Evolutionary conservation across 2,329 filamentous ascomycete genomes (phyloP).

Genomic region (Neofusicoccum cordaticola): DNA sequence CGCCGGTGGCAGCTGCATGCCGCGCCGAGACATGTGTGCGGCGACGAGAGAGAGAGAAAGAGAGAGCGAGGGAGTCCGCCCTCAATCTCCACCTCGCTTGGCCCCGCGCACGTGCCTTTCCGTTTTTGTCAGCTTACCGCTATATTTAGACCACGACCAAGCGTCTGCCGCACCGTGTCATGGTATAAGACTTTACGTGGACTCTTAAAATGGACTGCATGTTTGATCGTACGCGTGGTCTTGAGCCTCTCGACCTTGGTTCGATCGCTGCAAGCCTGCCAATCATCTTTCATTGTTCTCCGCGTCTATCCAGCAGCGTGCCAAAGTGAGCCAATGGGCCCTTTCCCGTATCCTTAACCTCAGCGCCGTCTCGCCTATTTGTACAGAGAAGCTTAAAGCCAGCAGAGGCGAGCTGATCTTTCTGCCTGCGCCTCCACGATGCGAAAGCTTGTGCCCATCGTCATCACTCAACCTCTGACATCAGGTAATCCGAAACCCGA

Average conservation of each 20-base stretch:
- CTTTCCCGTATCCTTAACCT: too few species aligned
- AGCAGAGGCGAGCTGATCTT: conserved; percentile 21
- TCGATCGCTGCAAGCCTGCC: too few species aligned
- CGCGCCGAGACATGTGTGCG: too few species aligned
- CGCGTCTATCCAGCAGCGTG: too few species aligned
- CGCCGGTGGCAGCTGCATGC: too few species aligned
- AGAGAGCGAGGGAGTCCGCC: too few species aligned
- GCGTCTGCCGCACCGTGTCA: background rate
- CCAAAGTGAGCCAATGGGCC: too few species aligned
- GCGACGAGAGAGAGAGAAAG: too few species aligned
- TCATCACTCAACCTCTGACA: background rate
- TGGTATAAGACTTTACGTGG: conserved; percentile 6
- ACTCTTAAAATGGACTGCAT: background rate
- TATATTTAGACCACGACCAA: background rate
- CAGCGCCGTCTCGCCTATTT: too few species aligned
- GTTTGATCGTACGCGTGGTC: background rate
- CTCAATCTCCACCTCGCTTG: background rate
- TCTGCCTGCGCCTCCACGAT: background rate
- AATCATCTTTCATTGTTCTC: too few species aligned
- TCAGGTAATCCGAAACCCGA: background rate
- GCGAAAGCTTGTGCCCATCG: too few species aligned
- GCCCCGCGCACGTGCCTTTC: background rate
- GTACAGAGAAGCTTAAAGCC: background rate
- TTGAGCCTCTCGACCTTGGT: too few species aligned
- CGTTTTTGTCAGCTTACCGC: background rate